A percentile compares a stretch with the other conserved stretches of the same genome.
phyloP scores from a whole-genome alignment of 371 early-diverging fungal species.

The Synchytrium microbalum region DNA sequence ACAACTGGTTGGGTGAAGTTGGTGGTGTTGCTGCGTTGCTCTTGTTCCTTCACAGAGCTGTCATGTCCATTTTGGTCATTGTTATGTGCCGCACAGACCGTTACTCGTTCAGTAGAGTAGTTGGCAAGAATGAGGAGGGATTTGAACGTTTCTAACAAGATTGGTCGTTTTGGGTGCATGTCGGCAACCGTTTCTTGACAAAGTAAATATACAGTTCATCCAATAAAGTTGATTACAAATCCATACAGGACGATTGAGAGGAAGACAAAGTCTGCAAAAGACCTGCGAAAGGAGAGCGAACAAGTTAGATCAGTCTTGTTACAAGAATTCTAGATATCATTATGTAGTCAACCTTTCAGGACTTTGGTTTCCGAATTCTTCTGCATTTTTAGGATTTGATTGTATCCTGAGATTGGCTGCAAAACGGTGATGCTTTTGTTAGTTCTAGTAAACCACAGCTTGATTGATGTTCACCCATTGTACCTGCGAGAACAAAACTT shows the following conservation, averaged over 20 bases:
- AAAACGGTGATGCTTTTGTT: background rate
- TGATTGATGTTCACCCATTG: background rate
- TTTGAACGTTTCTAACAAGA: constrained; percentile 14
- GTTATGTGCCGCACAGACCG: constrained; percentile 21
- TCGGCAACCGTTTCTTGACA: too few species aligned
- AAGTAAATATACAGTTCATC: too few species aligned
- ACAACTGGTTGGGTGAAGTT: constrained; percentile 41
- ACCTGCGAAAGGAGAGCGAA: constrained; percentile 31
- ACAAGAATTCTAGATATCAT: constrained; percentile 1
- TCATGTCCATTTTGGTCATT: constrained; percentile 13
- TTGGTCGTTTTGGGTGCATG: too few species aligned
- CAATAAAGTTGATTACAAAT: constrained; percentile 71
- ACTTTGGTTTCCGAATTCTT: constrained; percentile 23
- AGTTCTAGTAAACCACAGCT: background rate
- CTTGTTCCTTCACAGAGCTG: constrained; percentile 25
- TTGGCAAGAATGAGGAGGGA: constrained; percentile 14
- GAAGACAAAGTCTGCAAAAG: constrained; percentile 69
- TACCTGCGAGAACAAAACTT: constrained; percentile 88
- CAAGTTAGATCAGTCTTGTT: background rate
- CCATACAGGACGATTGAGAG: constrained; percentile 60
- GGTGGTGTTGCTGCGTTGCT: constrained; percentile 34
- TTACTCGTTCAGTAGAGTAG: constrained; percentile 19
- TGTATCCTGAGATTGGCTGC: constrained; percentile 62
- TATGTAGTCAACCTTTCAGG: background rate
- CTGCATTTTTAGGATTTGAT: constrained; percentile 56